Percentiles rank a stretch among this genome's conserved stretches.
These are phyloP conservation scores for Penicillium sp. DNA, from an alignment of 2,329 filamentous ascomycete species.

Conservation along the genomic window DNA sequence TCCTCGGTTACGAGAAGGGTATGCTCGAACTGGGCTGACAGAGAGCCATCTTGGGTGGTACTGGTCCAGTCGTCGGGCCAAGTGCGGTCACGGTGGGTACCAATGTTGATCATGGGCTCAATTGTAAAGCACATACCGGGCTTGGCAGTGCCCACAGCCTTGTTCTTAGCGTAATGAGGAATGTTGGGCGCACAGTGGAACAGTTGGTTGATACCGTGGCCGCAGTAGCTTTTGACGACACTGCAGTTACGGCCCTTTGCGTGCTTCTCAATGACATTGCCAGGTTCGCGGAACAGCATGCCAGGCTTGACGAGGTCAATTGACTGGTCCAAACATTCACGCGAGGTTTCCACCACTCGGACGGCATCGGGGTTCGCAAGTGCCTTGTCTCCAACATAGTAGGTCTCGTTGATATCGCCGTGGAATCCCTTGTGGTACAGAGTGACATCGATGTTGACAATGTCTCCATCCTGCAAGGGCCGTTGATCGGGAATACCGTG, in stretches of 20 bases:
- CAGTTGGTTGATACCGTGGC: constrained; percentile 88
- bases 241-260: constrained; percentile 83
- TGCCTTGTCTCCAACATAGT: constrained; percentile 91
- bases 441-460: constrained; percentile 94
- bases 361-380: constrained; percentile 81
- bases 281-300: constrained; percentile 86
- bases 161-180: constrained; percentile 97
- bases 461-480: constrained; percentile 84
- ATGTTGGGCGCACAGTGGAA: constrained; percentile 95
- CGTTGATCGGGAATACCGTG: constrained; percentile 96
- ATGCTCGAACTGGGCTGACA: constrained; percentile 93
- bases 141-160: constrained; percentile 90
- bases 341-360: constrained; percentile 83
- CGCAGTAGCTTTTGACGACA: constrained; percentile 93
- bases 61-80: constrained; percentile 99
- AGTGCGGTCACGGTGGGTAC: constrained; percentile 86
- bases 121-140: constrained; percentile 99
- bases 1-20: constrained; percentile 80
- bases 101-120: constrained; percentile 95
- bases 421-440: constrained; percentile 95
- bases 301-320: constrained; percentile 93
- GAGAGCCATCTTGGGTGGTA: constrained; percentile 82
- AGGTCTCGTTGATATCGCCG: constrained; percentile 96
- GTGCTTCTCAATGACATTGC: constrained; percentile 92
- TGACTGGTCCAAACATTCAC: constrained; percentile 85